phyloP scores from a whole-genome alignment of 306 rosid genomes.

The Citrullus amarus region DNA sequence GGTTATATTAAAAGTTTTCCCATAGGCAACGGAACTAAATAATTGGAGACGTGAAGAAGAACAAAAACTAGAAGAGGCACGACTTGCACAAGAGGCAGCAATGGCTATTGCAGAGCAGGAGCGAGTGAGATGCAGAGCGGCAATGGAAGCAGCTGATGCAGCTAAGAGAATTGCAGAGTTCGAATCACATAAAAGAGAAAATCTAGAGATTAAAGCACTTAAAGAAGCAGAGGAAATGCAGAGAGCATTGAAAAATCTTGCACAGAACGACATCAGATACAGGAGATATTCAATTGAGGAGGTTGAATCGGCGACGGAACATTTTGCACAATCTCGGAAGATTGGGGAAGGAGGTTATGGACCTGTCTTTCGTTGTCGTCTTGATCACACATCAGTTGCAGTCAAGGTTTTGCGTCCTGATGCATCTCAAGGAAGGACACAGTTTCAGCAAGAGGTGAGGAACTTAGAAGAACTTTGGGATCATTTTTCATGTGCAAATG shows the following conservation, averaged over 20 bases:
- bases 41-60: constrained; percentile 52
- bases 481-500: neutral
- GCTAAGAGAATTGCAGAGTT: constrained; percentile 55
- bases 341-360: constrained; percentile 98
- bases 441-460: constrained; percentile 91
- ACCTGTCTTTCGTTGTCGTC: constrained; percentile 57
- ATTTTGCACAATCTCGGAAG: constrained; percentile 45
- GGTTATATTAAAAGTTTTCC: neutral
- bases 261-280: constrained; percentile 45
- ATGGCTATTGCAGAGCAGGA: constrained; percentile 66
- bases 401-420: constrained; percentile 78
- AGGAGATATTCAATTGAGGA: constrained; percentile 65
- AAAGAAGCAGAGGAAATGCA: constrained; percentile 63
- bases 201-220: constrained; percentile 37
- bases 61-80: constrained; percentile 52
- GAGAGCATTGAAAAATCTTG: constrained; percentile 38
- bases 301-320: constrained; percentile 63
- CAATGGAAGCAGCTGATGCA: constrained; percentile 73
- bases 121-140: constrained; percentile 60
- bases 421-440: constrained; percentile 66
- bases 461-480: constrained; percentile 8
- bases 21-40: constrained; percentile 48
- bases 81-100: constrained; percentile 58
- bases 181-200: constrained; percentile 48
- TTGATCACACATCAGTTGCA: constrained; percentile 77